Conservation (phyloP, 257 asterid species). For the Scutellaria galericulata region DNA sequence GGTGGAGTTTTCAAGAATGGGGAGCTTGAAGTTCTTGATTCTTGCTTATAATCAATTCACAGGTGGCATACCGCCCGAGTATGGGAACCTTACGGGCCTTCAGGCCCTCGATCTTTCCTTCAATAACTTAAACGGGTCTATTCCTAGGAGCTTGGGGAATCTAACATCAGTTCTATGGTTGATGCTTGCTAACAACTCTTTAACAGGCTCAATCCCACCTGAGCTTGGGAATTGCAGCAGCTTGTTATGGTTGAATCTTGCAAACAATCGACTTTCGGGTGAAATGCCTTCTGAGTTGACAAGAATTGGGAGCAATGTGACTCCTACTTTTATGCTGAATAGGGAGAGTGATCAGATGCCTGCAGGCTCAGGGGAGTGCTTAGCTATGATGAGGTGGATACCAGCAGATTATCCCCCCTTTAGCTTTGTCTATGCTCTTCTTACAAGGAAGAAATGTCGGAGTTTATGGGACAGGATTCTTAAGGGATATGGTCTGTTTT, state of each 20-base stretch:
- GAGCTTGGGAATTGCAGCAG: conserved; percentile 87
- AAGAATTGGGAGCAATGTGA: conserved; percentile 56
- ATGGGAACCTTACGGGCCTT: conserved; percentile 62
- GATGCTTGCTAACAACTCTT: conserved; percentile 80
- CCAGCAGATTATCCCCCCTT: conserved; percentile 91
- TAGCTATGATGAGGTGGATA: conserved; percentile 86
- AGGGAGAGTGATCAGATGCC: conserved; percentile 43
- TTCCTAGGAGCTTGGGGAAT: conserved; percentile 71
- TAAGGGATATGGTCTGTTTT: conserved; percentile 78
- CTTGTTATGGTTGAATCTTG: conserved; percentile 83
- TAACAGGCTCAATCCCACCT: conserved; percentile 65
- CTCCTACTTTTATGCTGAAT: conserved; percentile 66
- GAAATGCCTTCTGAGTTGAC: conserved; percentile 57
- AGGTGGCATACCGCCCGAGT: conserved; percentile 76
- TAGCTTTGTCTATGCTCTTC: conserved; percentile 68
- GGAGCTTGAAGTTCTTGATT: conserved; percentile 62
- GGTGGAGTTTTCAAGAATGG: conserved; percentile 55
- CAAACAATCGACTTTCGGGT: conserved; percentile 67
- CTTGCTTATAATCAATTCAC: conserved; percentile 74
- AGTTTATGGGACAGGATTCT: conserved; percentile 70
- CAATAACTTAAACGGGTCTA: conserved; percentile 60
- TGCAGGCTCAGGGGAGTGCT: conserved; percentile 87
- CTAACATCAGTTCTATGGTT: conserved; percentile 81
- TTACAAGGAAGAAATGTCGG: conserved; percentile 72
- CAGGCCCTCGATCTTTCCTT: conserved; percentile 92